A percentile compares a stretch with the other conserved stretches of the same genome.
Conservation (phyloP, 371 early-diverging fungal genomes). For the Circinella minor region DNA sequence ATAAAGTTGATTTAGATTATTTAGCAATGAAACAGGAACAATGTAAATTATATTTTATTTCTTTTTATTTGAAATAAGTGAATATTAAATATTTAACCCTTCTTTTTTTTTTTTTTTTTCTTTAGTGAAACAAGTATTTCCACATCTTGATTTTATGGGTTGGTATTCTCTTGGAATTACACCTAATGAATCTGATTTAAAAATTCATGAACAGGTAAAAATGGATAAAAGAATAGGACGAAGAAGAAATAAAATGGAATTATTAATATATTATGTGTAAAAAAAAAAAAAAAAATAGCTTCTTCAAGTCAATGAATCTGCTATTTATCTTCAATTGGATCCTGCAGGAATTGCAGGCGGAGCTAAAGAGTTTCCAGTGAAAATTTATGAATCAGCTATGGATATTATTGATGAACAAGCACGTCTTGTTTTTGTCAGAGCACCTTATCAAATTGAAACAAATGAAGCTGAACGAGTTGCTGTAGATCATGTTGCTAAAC, state of each 20-base stretch:
- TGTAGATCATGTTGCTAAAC: conserved; percentile 82
- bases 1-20: conserved; percentile 62
- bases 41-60: conserved; percentile 47
- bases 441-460: conserved; percentile 79
- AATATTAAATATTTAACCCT: background rate
- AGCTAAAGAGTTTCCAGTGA: conserved; percentile 71
- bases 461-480: conserved; percentile 88
- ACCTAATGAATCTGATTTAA: conserved; percentile 67
- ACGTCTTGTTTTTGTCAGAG: conserved; percentile 68
- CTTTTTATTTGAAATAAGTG: background rate
- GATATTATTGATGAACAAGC: conserved; percentile 65
- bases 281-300: conserved; percentile 44
- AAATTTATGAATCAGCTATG: conserved; percentile 82
- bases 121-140: conserved; percentile 84
- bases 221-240: background rate
- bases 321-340: conserved; percentile 79
- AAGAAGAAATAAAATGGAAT: background rate
- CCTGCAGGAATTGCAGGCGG: conserved; percentile 56
- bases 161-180: conserved; percentile 80
- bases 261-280: background rate
- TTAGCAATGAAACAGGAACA: conserved; percentile 79
- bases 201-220: conserved; percentile 76
- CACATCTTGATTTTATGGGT: conserved; percentile 81
- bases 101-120: too few species aligned
- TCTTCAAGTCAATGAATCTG: conserved; percentile 74